These are phyloP conservation scores for Aspergillus phoenicis DNA, from an alignment of 2,329 filamentous ascomycete species.

Conservation along the genomic window DNA sequence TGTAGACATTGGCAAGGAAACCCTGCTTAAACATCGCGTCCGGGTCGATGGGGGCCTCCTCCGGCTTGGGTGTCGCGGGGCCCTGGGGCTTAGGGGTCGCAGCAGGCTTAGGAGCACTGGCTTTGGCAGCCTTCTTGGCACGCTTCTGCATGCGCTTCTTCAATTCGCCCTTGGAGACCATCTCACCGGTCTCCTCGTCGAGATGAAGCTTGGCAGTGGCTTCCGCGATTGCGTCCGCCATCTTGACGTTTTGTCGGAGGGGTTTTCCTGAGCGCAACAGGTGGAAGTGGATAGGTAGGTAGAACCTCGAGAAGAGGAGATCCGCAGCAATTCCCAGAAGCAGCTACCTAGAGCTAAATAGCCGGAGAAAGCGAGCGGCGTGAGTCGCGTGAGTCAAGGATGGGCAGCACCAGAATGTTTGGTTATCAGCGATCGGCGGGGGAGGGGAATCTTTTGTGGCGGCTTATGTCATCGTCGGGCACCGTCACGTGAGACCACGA, in stretches of 20 bases:
- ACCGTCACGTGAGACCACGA: too few relatives aligned
- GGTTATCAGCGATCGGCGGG: too few relatives aligned
- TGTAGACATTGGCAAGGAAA: constrained; percentile 72
- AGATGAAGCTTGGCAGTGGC: constrained; percentile 25
- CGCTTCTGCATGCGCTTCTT: constrained; percentile 32
- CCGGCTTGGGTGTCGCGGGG: constrained; percentile 28
- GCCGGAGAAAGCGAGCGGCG: too few relatives aligned
- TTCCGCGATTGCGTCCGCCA: constrained; percentile 23
- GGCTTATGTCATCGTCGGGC: too few relatives aligned
- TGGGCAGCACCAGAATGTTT: too few relatives aligned
- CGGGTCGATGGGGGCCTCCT: constrained; percentile 38
- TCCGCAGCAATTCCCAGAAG: too few relatives aligned
- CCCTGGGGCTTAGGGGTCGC: constrained; percentile 35
- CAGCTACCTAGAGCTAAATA: too few relatives aligned
- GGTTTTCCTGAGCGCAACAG: not conserved
- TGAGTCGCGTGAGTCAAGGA: too few relatives aligned
- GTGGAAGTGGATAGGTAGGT: not conserved
- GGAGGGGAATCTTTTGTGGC: too few relatives aligned
- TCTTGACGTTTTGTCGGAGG: constrained; percentile 10
- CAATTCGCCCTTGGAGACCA: constrained; percentile 31
- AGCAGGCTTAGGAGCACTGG: constrained; percentile 39
- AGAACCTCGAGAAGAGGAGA: not conserved
- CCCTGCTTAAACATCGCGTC: constrained; percentile 79
- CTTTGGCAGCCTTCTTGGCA: constrained; percentile 33
- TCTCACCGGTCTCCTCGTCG: constrained; percentile 26